Evolutionary conservation across 805 yeast species (phyloP), one percentile per base, ranked within the genome.

Genomic region (Wickerhamiella allomyrinae): DNA sequence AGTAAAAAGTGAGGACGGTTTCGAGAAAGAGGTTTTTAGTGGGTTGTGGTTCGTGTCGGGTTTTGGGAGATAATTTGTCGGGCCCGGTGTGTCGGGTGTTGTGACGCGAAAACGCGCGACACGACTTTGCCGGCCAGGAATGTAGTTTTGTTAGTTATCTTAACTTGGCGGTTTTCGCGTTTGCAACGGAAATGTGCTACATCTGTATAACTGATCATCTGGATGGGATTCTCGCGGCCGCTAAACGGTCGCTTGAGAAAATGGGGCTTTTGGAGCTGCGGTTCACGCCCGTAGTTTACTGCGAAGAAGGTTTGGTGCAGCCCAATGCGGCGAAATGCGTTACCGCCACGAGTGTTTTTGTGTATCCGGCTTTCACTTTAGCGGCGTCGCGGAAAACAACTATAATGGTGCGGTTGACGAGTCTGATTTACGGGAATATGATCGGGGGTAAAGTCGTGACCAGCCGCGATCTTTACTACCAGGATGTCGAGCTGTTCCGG

Each of bases 401-500:
- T 2, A 19, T 45, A 5, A 13, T 46, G 20, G 13, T 50, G 35
- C 51, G 54, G n/a, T 19, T 50, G 1, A 24, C 49, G 14, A 35
- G 37, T 2, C 15, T 55, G 4, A 41, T 58, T 2, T 27, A 34
- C n/a, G 44, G 39, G 2, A 52, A 50, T 23, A 39, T 60, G 20
- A 14, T 20, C 5, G 34, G 27, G 0, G 44, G 41, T 9, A 41
- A 43, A 23, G 34, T 49, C 3, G 49, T 50, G 13, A 64, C 82
- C 1, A 65, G 65, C 41, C 59, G 86, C 46, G 83, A 77, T 48
- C 44, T 78, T 0, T 78, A 63, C 58, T 78, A 78, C 55, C 64
- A 63, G 39, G 76, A 77, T 51, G 79, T 75, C 2, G 58, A 57
- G 14, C 50, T 77, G 15, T 79, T 74, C 54, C 46, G 54, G 15